A percentile compares a stretch with the other conserved stretches of the same genome.
Evolutionary conservation across 345 rosid genomes (phyloP).

Genomic region (Barbarea vulgaris): DNA sequence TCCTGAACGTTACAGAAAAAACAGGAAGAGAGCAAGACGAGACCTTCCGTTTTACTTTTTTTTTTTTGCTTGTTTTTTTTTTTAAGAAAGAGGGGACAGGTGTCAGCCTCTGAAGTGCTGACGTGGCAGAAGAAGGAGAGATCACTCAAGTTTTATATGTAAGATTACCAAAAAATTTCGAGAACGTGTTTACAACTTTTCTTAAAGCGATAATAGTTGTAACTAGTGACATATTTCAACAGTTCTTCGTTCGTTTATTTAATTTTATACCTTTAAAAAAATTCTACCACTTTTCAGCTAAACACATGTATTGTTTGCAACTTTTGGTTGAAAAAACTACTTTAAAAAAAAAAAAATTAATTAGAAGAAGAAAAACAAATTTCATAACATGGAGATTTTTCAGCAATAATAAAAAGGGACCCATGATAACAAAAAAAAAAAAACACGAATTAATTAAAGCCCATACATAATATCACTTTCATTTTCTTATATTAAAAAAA

Average conservation of each 20-base stretch:
- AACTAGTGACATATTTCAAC: not conserved
- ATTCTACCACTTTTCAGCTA: not conserved
- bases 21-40: no score
- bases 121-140: no score
- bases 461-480: conserved; percentile 4
- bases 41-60: no score
- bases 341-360: not conserved
- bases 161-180: no score
- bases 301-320: not conserved
- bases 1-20: no score
- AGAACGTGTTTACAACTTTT: not conserved
- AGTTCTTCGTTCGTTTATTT: not conserved
- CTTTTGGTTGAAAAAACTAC: not conserved
- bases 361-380: not conserved
- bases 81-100: no score
- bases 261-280: not conserved
- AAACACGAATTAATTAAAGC: not conserved
- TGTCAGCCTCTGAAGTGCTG: no score
- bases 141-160: no score
- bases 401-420: not conserved
- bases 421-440: no score
- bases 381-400: not conserved
- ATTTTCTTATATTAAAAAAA: not conserved
- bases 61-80: no score
- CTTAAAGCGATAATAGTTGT: not conserved